Evolutionary conservation across 768 basidiomycete genomes (phyloP), one percentile per base, ranked within the genome.

Genomic region (Amanita muscaria): DNA sequence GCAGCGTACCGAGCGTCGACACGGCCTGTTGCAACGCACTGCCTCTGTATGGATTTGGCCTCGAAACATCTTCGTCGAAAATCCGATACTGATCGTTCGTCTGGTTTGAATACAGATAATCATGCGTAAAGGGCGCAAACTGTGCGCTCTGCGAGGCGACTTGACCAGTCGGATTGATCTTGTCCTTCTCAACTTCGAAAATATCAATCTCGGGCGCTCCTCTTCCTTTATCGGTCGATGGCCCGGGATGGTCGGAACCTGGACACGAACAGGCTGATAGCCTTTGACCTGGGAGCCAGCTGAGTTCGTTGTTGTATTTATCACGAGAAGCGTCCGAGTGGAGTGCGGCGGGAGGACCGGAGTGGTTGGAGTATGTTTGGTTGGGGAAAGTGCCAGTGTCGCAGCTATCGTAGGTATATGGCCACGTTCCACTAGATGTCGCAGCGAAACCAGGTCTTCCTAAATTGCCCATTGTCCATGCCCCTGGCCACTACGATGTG

Each of bases 401-500:
- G 57, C 87, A 89, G 0, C 72, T 64, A 49, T 74, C 64, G 49
- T 61, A 82, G 62, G 86, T 80, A 63, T 88, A 89, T 2, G 88
- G 87, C 85, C 88, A 87, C 46, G 73, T 71, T 3, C 90, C 89
- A 40, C 91, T 88, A 1, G 83, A 83, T 1, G 85, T 79, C 0
- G 80, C 86, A 4, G 76, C 66, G 58, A 86, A 91, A 5, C 89
- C 90, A 0, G 89, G 79, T 30, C 90, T 65, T 1, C 79, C 89
- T 4, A 92, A 71, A 57, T 92, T 94, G 2, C 89, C 89, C 80
- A 86, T 84, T 15, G 84, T 87, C 89, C 89, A 91, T 2, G 74
- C 76, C 51, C 84, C 88, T 29, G 87, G 88, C 88, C 86, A 89
- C 80, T 82, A 36, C 9, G 30, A 31, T 35, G 1, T n/a, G n/a